Evolutionary conservation across 192 early-diverging fungal genomes (phyloP).

Genomic region (Backusella mclennaniae): DNA sequence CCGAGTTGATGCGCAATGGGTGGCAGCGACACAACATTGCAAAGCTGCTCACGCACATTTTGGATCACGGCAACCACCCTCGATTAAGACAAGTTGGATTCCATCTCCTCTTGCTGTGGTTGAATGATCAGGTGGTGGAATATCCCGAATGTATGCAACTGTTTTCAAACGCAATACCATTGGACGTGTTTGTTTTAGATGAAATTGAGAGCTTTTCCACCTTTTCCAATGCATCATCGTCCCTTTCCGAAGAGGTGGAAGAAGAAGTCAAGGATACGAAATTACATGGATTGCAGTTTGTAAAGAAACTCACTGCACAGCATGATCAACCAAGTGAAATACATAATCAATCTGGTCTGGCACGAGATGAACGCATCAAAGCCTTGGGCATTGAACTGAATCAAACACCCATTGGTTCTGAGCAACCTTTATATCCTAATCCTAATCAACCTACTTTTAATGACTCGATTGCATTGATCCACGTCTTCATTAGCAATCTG

Average conservation of each 20-base stretch:
- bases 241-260: not conserved
- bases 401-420: conserved; percentile 31
- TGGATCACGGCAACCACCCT: conserved; percentile 68
- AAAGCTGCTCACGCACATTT: conserved; percentile 59
- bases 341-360: not conserved
- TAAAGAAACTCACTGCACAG: conserved; percentile 21
- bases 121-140: conserved; percentile 65
- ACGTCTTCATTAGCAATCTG: conserved; percentile 51
- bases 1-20: conserved; percentile 68
- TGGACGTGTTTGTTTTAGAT: conserved; percentile 55
- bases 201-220: conserved; percentile 34
- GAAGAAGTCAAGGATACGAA: not conserved
- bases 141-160: conserved; percentile 56
- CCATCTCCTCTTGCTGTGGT: conserved; percentile 66
- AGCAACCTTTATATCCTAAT: conserved; percentile 58
- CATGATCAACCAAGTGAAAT: not conserved
- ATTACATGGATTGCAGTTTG: conserved; percentile 26
- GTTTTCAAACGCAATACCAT: conserved; percentile 64
- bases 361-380: conserved; percentile 26
- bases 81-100: conserved; percentile 71
- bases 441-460: conserved; percentile 54
- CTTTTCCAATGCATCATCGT: not conserved
- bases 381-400: conserved; percentile 5
- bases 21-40: conserved; percentile 71
- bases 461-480: conserved; percentile 49